Base-by-base conservation (phyloP, 2,329 filamentous ascomycete genomes). In the Fusarium robinianum region DNA sequence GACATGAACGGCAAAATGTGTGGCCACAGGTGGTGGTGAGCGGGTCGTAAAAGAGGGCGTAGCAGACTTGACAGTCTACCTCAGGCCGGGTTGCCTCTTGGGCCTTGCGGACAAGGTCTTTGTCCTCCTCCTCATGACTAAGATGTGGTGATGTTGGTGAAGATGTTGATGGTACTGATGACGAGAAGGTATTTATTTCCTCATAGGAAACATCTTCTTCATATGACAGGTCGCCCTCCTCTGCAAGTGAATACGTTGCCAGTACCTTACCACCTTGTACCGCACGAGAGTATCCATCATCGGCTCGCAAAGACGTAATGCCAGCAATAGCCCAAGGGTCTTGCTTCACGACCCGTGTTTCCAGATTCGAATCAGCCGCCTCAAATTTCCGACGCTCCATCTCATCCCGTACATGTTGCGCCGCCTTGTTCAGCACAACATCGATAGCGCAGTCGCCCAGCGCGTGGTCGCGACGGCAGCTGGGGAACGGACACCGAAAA, bases 51-150 rank as follows among this genome's bases (percentile, higher is more conserved):
- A 92, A 87, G 15, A 95, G 68, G 26, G 83, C 80, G 65, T 92
- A 95, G 68, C 91, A 96, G 46, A 96, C 83, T 59, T 94, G 88
- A 56, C 91, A 96, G 61, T 96, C 90, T 61, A 95, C 73, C 63
- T 95, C 90, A 11, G 75, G 73, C 48, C 84, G 80, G 3, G 81
- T 75, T 2, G 75, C 72, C 17, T 85, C 78, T 57, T 82, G 81
- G 10, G 94, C 63, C 22, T 73, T 74, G 17, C 76, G 69, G 18
- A 90, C 46, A 2, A 59, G 41, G 6, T 42, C 33, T 8, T 67
- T 60, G 2, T 62, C 57, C 21, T 57, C 63, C 4, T 64, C 57
- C 8, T 66, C 63, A 14, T 54, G 51, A 8, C 9, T 37, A 38
- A 60, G 51, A 6, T 67, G 41, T 6, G 55, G 43, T 2, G 55